phyloP scores from a whole-genome alignment of 495 filamentous ascomycete species.

The Jackrogersella minutella region DNA sequence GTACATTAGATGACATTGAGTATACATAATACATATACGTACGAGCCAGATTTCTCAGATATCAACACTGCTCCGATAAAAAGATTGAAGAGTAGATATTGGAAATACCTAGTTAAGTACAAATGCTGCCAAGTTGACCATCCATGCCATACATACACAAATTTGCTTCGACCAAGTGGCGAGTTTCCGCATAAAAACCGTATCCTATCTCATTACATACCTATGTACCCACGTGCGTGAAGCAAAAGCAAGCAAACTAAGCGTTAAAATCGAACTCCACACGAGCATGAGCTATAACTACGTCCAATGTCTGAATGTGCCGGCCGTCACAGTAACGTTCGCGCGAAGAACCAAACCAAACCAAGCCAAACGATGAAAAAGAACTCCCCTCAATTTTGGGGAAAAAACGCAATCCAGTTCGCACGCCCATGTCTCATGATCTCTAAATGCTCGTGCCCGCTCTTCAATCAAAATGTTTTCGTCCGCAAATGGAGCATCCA shows the following conservation, averaged over 20 bases:
- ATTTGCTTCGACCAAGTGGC: not conserved
- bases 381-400: not conserved
- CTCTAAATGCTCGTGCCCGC: constrained; percentile 6
- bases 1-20: too few species aligned
- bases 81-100: not conserved
- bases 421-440: not conserved
- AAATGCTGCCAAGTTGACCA: not conserved
- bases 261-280: constrained; percentile 13
- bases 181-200: not conserved
- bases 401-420: not conserved
- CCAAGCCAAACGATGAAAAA: not conserved
- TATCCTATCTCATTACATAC: not conserved
- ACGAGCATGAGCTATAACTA: constrained; percentile 1
- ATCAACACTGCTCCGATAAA: too few species aligned
- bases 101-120: too few species aligned
- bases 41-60: too few species aligned
- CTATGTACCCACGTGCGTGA: not conserved
- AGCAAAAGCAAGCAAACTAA: constrained; percentile 1
- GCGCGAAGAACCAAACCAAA: constrained; percentile 1
- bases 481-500: not conserved
- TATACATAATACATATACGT: too few species aligned
- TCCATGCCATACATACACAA: not conserved
- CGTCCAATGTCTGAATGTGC: constrained; percentile 11
- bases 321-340: constrained; percentile 28
- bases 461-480: not conserved